Evolutionary conservation across 1,284 basidiomycete species (phyloP).

Genomic region (Ganoderma leucocontextum): DNA sequence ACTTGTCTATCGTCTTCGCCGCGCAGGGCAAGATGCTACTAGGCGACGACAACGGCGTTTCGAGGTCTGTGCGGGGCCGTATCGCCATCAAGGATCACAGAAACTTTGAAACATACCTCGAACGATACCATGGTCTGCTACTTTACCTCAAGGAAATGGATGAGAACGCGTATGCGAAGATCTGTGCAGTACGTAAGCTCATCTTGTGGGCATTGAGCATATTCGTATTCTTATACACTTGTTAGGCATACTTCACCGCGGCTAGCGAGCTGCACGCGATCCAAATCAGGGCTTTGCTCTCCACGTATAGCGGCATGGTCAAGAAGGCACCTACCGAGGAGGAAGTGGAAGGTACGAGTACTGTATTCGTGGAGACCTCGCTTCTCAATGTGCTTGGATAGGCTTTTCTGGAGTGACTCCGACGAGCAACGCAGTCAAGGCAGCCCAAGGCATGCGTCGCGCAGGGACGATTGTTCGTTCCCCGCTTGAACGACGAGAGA

Average conservation of each 20-base stretch:
- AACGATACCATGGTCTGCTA: constrained; percentile 89
- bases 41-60: constrained; percentile 65
- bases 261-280: constrained; percentile 81
- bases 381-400: constrained; percentile 34
- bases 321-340: constrained; percentile 81
- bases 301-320: constrained; percentile 65
- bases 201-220: neutral
- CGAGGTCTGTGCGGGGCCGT: constrained; percentile 51
- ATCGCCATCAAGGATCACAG: constrained; percentile 69
- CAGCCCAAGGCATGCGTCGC: constrained; percentile 70
- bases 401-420: constrained; percentile 57
- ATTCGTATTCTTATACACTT: neutral
- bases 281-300: constrained; percentile 82
- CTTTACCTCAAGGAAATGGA: constrained; percentile 97
- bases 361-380: too few relatives aligned
- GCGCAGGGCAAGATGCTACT: constrained; percentile 77
- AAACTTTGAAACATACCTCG: constrained; percentile 83
- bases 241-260: constrained; percentile 87
- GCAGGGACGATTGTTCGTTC: constrained; percentile 81
- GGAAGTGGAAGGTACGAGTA: constrained; percentile 65
- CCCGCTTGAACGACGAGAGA: constrained; percentile 67
- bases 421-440: constrained; percentile 51
- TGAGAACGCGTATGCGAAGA: constrained; percentile 80
- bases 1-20: constrained; percentile 89
- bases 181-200: constrained; percentile 77